Evolutionary conservation across 441 rosid species (phyloP).

Genomic region (Pelargonium australe): DNA sequence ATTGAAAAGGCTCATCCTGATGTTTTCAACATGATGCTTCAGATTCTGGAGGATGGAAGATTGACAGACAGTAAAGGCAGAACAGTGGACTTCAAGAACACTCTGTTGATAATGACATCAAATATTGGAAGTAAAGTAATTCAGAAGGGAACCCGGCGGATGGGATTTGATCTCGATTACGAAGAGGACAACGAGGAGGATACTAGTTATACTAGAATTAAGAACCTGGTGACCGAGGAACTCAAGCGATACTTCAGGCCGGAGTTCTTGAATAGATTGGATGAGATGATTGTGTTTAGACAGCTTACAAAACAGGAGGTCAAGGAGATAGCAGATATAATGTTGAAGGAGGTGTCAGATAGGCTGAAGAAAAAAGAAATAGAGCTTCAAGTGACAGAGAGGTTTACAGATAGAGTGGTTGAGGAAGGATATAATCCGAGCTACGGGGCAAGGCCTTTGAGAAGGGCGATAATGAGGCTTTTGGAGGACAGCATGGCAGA

Average conservation of each 20-base stretch:
- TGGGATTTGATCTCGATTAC: slow-evolving; percentile 84
- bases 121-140: slow-evolving; percentile 94
- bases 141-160: slow-evolving; percentile 79
- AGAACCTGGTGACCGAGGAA: slow-evolving; percentile 88
- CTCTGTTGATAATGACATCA: slow-evolving; percentile 96
- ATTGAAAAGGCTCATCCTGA: slow-evolving; percentile 98
- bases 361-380: slow-evolving; percentile 76
- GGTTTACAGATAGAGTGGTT: slow-evolving; percentile 82
- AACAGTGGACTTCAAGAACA: slow-evolving; percentile 94
- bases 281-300: slow-evolving; percentile 95
- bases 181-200: slow-evolving; percentile 45
- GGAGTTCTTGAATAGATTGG: slow-evolving; percentile 87
- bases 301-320: slow-evolving; percentile 92
- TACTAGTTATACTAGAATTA: slow-evolving; percentile 68
- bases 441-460: slow-evolving; percentile 92
- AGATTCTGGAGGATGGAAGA: slow-evolving; percentile 95
- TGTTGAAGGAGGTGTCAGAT: slow-evolving; percentile 82
- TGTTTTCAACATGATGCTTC: slow-evolving; percentile 99
- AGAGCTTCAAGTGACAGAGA: slow-evolving; percentile 94
- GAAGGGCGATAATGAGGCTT: slow-evolving; percentile 95
- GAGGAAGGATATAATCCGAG: slow-evolving; percentile 95
- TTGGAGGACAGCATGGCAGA: slow-evolving; percentile 98
- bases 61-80: slow-evolving; percentile 97
- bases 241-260: slow-evolving; percentile 91
- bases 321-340: slow-evolving; percentile 84